Evolutionary conservation across 208 protist genomes (phyloP).

Genomic region (Crithidia sp.): DNA sequence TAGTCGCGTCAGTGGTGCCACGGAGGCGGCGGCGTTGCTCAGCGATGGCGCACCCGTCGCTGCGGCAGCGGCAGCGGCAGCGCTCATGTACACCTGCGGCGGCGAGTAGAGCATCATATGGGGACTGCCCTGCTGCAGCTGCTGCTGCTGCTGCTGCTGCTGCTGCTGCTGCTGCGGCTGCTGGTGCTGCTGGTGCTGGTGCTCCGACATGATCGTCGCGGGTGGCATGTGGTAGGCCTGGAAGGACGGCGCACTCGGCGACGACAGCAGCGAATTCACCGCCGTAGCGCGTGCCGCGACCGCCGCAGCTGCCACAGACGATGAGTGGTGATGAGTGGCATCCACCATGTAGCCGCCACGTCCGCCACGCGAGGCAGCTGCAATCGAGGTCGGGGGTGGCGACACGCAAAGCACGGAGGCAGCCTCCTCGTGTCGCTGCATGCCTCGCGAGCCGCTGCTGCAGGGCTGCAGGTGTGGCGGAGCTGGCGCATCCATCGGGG

Average conservation of each 20-base stretch:
- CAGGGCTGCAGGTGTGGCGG: neutral
- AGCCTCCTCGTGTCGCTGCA: neutral
- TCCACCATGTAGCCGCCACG: neutral
- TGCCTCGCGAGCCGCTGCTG: slow-evolving; percentile 4
- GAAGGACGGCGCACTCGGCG: slow-evolving; percentile 5
- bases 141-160: neutral
- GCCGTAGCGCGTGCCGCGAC: neutral
- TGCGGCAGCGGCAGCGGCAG: neutral
- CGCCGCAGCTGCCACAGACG: neutral
- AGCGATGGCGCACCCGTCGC: neutral
- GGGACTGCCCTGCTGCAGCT: neutral
- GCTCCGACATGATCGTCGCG: neutral
- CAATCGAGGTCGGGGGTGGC: neutral
- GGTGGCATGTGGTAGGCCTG: slow-evolving; percentile 17
- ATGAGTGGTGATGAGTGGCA: neutral
- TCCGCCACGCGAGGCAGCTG: neutral
- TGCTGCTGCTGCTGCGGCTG: neutral
- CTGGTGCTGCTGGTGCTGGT: slow-evolving; percentile 8
- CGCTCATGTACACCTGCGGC: slow-evolving; percentile 11
- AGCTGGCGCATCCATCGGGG: too few relatives aligned
- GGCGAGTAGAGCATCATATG: slow-evolving; percentile 22
- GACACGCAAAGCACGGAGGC: slow-evolving; percentile 1
- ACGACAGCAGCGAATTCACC: slow-evolving; percentile 19
- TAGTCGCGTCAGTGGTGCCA: slow-evolving; percentile 1
- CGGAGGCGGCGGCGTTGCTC: neutral